Percentiles rank a stretch among this genome's conserved stretches.
These are phyloP conservation scores for Venturia carpophila DNA, from an alignment of 2,329 filamentous ascomycete species.

Conservation along the genomic window DNA sequence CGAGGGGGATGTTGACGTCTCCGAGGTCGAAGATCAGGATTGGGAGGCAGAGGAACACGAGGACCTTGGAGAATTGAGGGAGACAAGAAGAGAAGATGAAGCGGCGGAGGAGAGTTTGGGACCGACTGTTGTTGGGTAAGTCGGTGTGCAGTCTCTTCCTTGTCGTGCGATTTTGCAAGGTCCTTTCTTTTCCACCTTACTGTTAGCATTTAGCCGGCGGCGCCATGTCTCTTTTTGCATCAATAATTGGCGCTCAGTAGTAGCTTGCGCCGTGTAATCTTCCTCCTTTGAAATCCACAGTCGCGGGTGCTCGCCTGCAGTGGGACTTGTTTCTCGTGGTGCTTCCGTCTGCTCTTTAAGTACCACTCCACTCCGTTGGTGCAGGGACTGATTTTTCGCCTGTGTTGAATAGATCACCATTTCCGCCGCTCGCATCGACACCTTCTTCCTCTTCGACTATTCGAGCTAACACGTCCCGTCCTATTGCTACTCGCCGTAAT, in stretches of 20 bases:
- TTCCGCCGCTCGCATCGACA: neutral
- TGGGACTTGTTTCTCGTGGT: no score
- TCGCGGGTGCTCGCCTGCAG: no score
- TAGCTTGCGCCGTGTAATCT: no score
- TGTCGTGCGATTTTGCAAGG: neutral
- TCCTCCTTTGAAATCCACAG: no score
- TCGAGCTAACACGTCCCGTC: neutral
- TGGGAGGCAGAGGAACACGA: conserved; percentile 2
- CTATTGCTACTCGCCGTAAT: neutral
- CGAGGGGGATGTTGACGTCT: neutral
- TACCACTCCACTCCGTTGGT: neutral
- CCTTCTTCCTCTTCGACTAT: neutral
- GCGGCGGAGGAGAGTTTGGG: conserved; percentile 6
- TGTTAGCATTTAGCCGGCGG: neutral
- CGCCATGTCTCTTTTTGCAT: neutral
- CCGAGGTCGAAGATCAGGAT: neutral
- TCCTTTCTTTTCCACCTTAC: neutral
- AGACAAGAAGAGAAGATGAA: neutral
- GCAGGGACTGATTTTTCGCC: neutral
- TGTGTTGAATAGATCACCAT: neutral
- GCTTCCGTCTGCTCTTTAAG: no score
- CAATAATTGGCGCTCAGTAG: neutral
- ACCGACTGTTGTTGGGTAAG: conserved; percentile 16
- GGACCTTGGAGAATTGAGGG: neutral
- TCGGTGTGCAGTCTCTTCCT: conserved; percentile 5